These are phyloP conservation scores for Phytophthora ohioensis DNA, from an alignment of 352 stramenopile genomes.

Conservation along the genomic window DNA sequence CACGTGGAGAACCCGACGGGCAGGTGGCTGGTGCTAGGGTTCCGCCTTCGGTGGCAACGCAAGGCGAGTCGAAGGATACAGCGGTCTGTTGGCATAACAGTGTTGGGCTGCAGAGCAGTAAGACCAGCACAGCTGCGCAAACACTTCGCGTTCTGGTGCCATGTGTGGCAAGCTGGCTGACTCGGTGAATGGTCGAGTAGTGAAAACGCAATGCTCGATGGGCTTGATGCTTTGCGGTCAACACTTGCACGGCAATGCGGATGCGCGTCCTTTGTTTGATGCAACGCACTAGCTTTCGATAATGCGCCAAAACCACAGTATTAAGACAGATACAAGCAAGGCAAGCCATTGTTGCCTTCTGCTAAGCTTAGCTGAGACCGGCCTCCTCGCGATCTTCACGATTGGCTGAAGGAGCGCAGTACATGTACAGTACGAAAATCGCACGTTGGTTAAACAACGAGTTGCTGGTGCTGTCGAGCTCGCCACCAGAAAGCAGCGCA, in stretches of 20 bases:
- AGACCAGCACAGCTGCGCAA: neutral
- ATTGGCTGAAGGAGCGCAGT: neutral
- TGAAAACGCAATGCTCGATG: constrained; percentile 5
- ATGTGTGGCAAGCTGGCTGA: neutral
- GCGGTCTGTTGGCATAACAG: no score
- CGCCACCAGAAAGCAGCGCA: neutral
- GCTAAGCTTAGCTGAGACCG: neutral
- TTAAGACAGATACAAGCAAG: neutral
- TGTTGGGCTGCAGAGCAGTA: no score
- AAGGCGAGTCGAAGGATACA: neutral
- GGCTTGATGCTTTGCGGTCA: neutral
- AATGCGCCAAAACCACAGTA: no score
- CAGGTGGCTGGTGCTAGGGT: constrained; percentile 3
- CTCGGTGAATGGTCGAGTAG: neutral
- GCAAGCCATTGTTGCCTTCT: neutral
- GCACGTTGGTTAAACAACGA: neutral
- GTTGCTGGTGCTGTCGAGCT: neutral
- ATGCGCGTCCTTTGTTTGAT: neutral
- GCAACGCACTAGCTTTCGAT: no score
- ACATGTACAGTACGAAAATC: neutral
- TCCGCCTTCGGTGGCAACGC: constrained; percentile 1
- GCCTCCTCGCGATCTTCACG: neutral
- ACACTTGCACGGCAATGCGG: neutral
- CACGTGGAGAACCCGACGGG: constrained; percentile 1
- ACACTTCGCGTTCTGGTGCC: neutral